phyloP scores from a whole-genome alignment of 2,329 filamentous ascomycete genomes.

The Exophiala xenobiotica region DNA sequence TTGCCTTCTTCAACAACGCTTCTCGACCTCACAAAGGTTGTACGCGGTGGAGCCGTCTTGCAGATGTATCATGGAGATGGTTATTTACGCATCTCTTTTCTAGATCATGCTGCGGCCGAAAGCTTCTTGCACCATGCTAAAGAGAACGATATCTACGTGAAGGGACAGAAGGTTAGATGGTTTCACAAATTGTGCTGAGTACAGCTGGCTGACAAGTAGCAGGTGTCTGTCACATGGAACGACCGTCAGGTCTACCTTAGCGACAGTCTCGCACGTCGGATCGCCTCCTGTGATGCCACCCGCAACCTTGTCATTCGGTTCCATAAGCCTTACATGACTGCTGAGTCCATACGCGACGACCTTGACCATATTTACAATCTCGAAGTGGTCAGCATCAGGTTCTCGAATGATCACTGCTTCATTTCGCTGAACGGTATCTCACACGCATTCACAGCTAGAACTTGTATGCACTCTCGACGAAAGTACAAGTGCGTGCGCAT shows the following conservation, averaged over 20 bases:
- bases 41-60: slow-evolving; percentile 70
- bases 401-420: slow-evolving; percentile 59
- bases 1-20: slow-evolving; percentile 63
- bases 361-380: slow-evolving; percentile 82
- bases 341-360: slow-evolving; percentile 65
- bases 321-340: slow-evolving; percentile 59
- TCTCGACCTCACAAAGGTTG: slow-evolving; percentile 61
- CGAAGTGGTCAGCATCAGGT: slow-evolving; percentile 64
- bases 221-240: slow-evolving; percentile 70
- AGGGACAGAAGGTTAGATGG: slow-evolving; percentile 61
- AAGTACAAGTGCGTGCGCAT: slow-evolving; percentile 71
- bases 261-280: slow-evolving; percentile 62
- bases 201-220: slow-evolving; percentile 4
- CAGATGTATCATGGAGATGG: slow-evolving; percentile 63
- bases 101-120: slow-evolving; percentile 61
- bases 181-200: neutral
- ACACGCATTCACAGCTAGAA: slow-evolving; percentile 71
- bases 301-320: slow-evolving; percentile 71
- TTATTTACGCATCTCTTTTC: slow-evolving; percentile 67
- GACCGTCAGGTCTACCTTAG: slow-evolving; percentile 68
- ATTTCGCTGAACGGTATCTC: slow-evolving; percentile 76
- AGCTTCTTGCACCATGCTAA: slow-evolving; percentile 66
- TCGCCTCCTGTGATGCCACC: slow-evolving; percentile 61
- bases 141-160: slow-evolving; percentile 66
- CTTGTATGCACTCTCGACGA: slow-evolving; percentile 69